Base-by-base conservation (phyloP, 192 early-diverging fungal genomes). In the Podila epigama region DNA sequence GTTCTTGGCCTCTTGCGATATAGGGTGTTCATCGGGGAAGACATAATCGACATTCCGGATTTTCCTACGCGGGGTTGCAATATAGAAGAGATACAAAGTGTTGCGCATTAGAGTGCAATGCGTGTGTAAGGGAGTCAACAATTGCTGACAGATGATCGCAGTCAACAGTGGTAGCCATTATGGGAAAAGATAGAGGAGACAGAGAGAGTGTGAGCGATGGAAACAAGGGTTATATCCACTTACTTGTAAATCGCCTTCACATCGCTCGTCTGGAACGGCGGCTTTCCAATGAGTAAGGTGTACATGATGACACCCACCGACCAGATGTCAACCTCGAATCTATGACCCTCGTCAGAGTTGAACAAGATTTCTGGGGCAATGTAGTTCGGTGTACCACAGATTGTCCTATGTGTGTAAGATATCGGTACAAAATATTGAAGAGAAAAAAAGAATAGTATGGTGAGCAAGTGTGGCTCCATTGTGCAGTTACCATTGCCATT, bases 311-410 rank as follows among this genome's bases (percentile, higher is more conserved):
- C 87, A 34, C 96, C 96, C 4, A 95, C 64, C 4, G 93, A 92
- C 97, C 97, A 99, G 69, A 97, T 90, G 60, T 99, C 97, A 11
- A 92, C 97, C 71, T 95, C 93, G 68, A 89, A 95, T 54, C 93
- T 93, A 75, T 99, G 97, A 9, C 97, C 96, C 1, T 88, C 82
- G 61, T 84, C 79, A 32, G 83, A 80, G 60, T 90, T 91, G 70
- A 92, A 92, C 28, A 98, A 82, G 27, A 99, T 90, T 73, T 99
- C 97, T 0, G 97, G 97, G 2, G 97, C 97, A 68, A 99, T 92
- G 70, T 98, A 99, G 63, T 97, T 97, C 3, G 97, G 97, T 9
- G 97, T 99, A 13, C 97, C 97, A 60, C 96, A 91, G 66, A 98
- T 95, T 2, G 96, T 96, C 65, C 92, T 94, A 64, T 10, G 15